Evolutionary conservation across 2,329 filamentous ascomycete species (phyloP).

Genomic region (Aureobasidium sp.): DNA sequence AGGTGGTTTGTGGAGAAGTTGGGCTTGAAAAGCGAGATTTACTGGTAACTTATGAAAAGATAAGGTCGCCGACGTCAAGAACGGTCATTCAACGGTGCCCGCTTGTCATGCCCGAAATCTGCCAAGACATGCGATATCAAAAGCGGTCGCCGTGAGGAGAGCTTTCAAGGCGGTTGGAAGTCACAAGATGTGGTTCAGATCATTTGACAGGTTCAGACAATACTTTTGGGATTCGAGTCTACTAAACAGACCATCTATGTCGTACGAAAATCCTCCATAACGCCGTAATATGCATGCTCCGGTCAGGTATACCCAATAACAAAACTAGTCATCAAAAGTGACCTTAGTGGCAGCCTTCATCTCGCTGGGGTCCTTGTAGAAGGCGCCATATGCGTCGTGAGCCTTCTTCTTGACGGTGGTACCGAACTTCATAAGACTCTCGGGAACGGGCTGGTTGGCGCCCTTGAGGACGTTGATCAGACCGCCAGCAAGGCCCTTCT

Average conservation of each 20-base stretch:
- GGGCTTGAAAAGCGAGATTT: not conserved
- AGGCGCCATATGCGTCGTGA: constrained; percentile 89
- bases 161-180: not conserved
- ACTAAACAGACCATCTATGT: constrained; percentile 10
- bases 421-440: constrained; percentile 88
- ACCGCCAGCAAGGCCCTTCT: constrained; percentile 86
- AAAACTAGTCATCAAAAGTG: constrained; percentile 60
- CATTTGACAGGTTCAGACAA: not conserved
- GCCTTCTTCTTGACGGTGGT: constrained; percentile 99
- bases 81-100: not conserved
- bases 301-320: constrained; percentile 8
- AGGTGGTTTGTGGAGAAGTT: not conserved
- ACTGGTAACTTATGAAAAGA: not conserved
- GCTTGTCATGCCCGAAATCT: not conserved
- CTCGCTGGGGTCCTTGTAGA: constrained; percentile 79
- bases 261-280: constrained; percentile 11
- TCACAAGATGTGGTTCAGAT: not conserved
- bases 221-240: constrained; percentile 12
- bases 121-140: not conserved
- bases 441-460: constrained; percentile 86
- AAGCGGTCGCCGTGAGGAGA: not conserved
- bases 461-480: constrained; percentile 91
- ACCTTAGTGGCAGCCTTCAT: constrained; percentile 86
- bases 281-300: constrained; percentile 9
- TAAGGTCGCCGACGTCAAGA: constrained; percentile 3